Evolutionary conservation across 2,329 filamentous ascomycete species (phyloP).

Genomic region (Tolypocladium ophioglossoides): DNA sequence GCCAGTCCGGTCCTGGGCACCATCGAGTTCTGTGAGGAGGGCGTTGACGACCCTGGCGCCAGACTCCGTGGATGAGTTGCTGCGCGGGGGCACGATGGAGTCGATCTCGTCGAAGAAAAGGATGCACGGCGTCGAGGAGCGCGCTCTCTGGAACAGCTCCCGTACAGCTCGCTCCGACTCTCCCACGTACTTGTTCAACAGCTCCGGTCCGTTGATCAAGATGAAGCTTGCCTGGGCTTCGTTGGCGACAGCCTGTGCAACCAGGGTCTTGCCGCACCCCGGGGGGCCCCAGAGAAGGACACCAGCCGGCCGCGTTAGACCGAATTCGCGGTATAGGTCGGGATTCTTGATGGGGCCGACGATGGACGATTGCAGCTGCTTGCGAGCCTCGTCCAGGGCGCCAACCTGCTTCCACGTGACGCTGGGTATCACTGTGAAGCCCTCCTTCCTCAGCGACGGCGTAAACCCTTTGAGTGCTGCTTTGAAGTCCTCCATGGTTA

Average conservation of each 20-base stretch:
- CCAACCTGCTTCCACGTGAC: conserved; percentile 92
- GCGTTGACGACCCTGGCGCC: conserved; percentile 89
- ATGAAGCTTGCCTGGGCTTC: conserved; percentile 97
- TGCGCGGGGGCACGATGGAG: conserved; percentile 76
- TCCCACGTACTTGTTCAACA: conserved; percentile 96
- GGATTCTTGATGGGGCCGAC: conserved; percentile 82
- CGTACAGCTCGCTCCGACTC: conserved; percentile 90
- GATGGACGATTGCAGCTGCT: conserved; percentile 75
- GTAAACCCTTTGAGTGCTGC: conserved; percentile 54
- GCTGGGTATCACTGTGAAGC: conserved; percentile 87
- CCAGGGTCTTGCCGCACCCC: conserved; percentile 90
- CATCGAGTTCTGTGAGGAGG: conserved; percentile 87
- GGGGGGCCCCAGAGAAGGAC: conserved; percentile 95
- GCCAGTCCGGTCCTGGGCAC: conserved; percentile 65
- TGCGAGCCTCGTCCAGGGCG: conserved; percentile 66
- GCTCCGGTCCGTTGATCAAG: conserved; percentile 89
- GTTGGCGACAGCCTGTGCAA: conserved; percentile 93
- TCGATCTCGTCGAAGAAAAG: conserved; percentile 98
- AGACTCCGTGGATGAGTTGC: conserved; percentile 68
- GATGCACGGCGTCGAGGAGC: conserved; percentile 80
- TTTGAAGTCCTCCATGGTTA: conserved; percentile 49
- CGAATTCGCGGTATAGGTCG: conserved; percentile 62
- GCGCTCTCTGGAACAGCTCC: conserved; percentile 81
- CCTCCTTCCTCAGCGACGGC: conserved; percentile 69
- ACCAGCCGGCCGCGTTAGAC: conserved; percentile 72